Evolutionary conservation across 768 basidiomycete species (phyloP), one percentile per base, ranked within the genome.

Genomic region (Kwoniella newhampshirensis): DNA sequence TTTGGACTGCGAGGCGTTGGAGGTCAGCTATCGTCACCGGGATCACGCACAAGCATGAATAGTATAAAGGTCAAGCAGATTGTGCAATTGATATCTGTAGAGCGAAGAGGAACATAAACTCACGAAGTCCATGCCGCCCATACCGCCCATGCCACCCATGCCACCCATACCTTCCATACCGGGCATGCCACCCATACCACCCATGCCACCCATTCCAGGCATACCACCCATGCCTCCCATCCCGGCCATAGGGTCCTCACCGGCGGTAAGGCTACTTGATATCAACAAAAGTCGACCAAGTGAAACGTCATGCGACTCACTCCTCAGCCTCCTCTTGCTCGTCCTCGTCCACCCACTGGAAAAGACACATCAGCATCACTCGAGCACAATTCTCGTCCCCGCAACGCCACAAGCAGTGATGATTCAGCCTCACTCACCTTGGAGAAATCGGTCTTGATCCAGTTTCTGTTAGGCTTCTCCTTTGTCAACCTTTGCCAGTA

Each of bases 401-500:
- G 30, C 18, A 28, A 20, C 26, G 41, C 41, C 25, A 28, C 2
- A 20, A n/a, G 12, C 15, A 15, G 28, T 2, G 28, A 27, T 25
- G 23, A 20, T 3, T 5, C 12, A 25, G 30, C 18, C 8, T 11
- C 17, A 54, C 68, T 37, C 36, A 76, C 76, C 73, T 89, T 94
- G 64, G 81, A 81, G 76, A 97, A 97, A 77, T 97, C 90, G 42
- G 91, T 96, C 82, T 96, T 97, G 77, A 97, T 79, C 78, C 84
- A 93, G 55, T 85, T 80, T 48, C 81, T 84, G 78, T 83, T 89
- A 59, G 83, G 71, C 77, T 91, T 93, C 59, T 88, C 88, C 77
- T 94, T 91, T 44, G 89, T 91, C 49, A 98, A 80, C 56, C 93
- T 84, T 23, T 90, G 89, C 94, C 94, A 98, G 78, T 83, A 98